Evolutionary conservation across 768 basidiomycete genomes (phyloP).

Genomic region (Boletus rubropictus): DNA sequence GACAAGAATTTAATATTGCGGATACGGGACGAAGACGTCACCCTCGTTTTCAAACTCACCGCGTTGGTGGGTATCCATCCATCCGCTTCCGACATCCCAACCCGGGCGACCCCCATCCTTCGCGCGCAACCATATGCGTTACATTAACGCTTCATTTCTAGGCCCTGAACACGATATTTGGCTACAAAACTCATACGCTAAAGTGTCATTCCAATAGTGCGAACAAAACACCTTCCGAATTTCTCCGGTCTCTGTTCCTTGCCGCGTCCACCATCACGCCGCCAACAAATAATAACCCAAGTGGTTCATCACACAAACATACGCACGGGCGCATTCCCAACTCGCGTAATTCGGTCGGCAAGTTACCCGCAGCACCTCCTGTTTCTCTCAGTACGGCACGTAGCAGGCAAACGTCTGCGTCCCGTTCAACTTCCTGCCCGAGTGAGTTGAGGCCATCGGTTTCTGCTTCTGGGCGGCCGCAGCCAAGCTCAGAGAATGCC

Average conservation of each 20-base stretch:
- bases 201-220: conserved; percentile 36
- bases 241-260: conserved; percentile 38
- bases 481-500: conserved; percentile 11
- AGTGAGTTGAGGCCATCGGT: conserved; percentile 17
- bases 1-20: conserved; percentile 61
- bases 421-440: conserved; percentile 19
- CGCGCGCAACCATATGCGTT: background rate
- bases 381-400: conserved; percentile 20
- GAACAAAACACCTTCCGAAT: conserved; percentile 19
- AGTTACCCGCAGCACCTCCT: conserved; percentile 12
- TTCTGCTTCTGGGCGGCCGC: conserved; percentile 10
- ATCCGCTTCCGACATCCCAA: conserved; percentile 1
- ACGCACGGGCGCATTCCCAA: conserved; percentile 18
- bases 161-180: conserved; percentile 58
- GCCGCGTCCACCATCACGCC: conserved; percentile 19
- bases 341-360: conserved; percentile 18
- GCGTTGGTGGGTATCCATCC: conserved; percentile 41
- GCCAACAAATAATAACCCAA: conserved; percentile 8
- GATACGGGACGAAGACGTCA: conserved; percentile 59
- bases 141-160: conserved; percentile 26
- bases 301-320: conserved; percentile 11
- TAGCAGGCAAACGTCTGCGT: conserved; percentile 24
- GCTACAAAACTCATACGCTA: conserved; percentile 50
- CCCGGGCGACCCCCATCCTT: conserved; percentile 5
- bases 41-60: conserved; percentile 51